Conservation (phyloP, 106 monocot genomes). For the Platanthera guangdongensis region DNA sequence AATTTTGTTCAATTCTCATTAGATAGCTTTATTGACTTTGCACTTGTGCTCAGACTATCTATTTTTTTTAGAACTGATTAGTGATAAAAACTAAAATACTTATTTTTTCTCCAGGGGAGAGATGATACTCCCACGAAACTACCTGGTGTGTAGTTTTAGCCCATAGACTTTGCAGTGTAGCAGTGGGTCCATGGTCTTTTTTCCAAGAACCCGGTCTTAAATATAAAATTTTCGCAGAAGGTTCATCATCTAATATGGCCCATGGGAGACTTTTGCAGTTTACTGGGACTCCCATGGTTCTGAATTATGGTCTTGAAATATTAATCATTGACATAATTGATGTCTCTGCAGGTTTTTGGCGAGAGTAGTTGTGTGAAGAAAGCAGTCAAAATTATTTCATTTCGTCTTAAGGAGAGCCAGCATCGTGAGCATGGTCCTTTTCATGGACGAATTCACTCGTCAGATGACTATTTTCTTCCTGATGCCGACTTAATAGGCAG, state of each 20-base stretch:
- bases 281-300: background rate
- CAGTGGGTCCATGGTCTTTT: background rate
- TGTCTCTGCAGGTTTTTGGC: slow-evolving; percentile 63
- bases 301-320: background rate
- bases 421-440: slow-evolving; percentile 86
- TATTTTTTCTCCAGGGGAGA: too few species aligned
- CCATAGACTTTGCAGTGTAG: too few species aligned
- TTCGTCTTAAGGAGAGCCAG: slow-evolving; percentile 87
- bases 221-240: background rate
- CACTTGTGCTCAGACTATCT: background rate
- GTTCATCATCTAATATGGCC: background rate
- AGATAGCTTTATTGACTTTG: background rate
- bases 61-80: background rate
- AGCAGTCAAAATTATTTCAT: slow-evolving; percentile 65
- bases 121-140: too few species aligned
- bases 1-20: background rate
- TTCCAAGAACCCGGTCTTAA: background rate
- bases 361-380: slow-evolving; percentile 77
- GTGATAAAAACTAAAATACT: background rate
- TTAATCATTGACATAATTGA: background rate
- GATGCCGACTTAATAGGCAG: slow-evolving; percentile 53
- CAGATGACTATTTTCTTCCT: slow-evolving; percentile 38
- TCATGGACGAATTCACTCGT: slow-evolving; percentile 56
- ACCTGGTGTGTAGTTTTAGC: too few species aligned
- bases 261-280: background rate